These are phyloP conservation scores for Yueomyces sp. DNA, from an alignment of 1,139 yeast species.

Conservation along the genomic window DNA sequence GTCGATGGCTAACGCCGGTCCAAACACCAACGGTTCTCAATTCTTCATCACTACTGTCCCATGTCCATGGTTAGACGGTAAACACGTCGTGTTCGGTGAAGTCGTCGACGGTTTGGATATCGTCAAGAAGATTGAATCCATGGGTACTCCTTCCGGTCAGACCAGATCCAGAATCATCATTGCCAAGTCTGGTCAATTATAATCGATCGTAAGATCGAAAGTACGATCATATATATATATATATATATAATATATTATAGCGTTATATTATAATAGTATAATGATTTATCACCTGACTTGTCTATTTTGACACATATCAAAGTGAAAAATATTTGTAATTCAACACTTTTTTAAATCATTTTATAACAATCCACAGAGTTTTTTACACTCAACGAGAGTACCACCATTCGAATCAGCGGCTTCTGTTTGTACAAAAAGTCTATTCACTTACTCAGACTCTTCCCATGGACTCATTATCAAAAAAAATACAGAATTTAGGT, in stretches of 20 bases:
- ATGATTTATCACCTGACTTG: no score
- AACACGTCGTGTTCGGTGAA: slow-evolving; percentile 98
- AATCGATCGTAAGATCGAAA: slow-evolving; percentile 10
- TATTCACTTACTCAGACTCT: no score
- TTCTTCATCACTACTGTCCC: slow-evolving; percentile 96
- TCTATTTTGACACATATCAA: no score
- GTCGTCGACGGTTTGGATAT: slow-evolving; percentile 81
- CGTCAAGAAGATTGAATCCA: slow-evolving; percentile 82
- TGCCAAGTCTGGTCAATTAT: slow-evolving; percentile 77
- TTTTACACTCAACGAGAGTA: no score
- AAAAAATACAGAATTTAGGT: slow-evolving; percentile 25
- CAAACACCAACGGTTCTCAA: slow-evolving; percentile 99
- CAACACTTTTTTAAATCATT: no score
- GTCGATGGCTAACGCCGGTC: slow-evolving; percentile 99
- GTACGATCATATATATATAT: no score
- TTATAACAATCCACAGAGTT: no score
- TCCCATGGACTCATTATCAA: slow-evolving; percentile 22
- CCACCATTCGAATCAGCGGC: no score
- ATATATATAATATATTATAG: no score
- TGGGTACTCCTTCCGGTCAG: slow-evolving; percentile 77
- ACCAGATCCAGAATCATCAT: slow-evolving; percentile 69
- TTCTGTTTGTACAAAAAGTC: no score
- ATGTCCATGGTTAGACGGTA: slow-evolving; percentile 95
- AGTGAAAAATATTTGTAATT: no score
- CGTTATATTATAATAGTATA: no score